These are phyloP conservation scores for Sporothrix euskadiensis DNA, from an alignment of 2,329 filamentous ascomycete genomes.

Conservation along the genomic window DNA sequence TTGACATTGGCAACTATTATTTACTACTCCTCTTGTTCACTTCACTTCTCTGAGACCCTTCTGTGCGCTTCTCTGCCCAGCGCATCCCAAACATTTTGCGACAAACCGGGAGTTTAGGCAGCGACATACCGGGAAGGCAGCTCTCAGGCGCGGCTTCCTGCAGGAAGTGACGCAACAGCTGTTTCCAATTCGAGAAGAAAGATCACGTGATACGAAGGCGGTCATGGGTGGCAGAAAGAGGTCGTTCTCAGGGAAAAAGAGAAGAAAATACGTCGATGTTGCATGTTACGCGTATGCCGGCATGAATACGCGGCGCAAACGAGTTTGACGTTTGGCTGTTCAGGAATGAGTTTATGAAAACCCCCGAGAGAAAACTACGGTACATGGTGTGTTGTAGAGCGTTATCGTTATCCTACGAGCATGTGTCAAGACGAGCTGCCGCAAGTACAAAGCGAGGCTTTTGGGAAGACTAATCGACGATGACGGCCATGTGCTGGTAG, in stretches of 20 bases:
- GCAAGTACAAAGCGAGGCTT: no score
- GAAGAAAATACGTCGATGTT: background rate
- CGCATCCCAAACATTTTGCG: slow-evolving; percentile 15
- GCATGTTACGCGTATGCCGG: background rate
- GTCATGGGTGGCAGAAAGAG: background rate
- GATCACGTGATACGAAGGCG: slow-evolving; percentile 3
- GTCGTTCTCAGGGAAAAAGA: background rate
- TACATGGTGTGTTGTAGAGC: background rate
- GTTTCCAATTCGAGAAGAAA: background rate
- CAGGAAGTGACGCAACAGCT: slow-evolving; percentile 21
- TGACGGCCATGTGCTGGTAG: no score
- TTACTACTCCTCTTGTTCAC: background rate
- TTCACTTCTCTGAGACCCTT: background rate
- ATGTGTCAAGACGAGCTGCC: no score
- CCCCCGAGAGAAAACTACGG: background rate
- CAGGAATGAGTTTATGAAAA: background rate
- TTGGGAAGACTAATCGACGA: no score
- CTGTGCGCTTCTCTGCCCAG: background rate
- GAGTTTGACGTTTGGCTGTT: background rate
- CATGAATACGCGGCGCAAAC: background rate
- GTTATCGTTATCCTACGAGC: background rate
- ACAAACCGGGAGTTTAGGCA: slow-evolving; percentile 22
- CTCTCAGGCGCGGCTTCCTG: background rate
- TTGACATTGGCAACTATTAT: background rate
- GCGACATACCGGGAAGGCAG: slow-evolving; percentile 18